Evolutionary conservation across 1,284 basidiomycete species (phyloP), one percentile per base, ranked within the genome.

Genomic region (Sanghuangporus baumii): DNA sequence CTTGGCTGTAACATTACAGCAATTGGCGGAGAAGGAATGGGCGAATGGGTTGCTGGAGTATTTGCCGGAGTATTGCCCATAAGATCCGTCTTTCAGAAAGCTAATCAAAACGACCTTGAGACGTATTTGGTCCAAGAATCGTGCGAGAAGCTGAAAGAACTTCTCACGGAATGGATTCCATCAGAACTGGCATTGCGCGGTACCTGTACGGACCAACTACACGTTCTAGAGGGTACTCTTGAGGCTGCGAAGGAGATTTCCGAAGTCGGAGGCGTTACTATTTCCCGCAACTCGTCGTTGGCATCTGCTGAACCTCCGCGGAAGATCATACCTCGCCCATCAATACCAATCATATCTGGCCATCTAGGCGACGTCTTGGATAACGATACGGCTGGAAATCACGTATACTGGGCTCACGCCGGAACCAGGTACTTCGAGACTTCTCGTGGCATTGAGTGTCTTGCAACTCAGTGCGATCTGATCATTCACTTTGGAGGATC

Each of bases 21-120:
- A 6, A 46, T 59, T 26, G 58, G 58, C 23, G 58, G 58, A 50
- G 58, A 59, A n/a, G 58, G 58, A 31, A 52, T 52, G 46, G 43
- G 46, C 6, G 58, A 59, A 52, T 40, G 41, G 18, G 43, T 50
- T 18, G 58, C 58, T 9, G 58, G 23, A 6, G 58, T 59, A 23
- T 59, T 16, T n/a, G 58, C 58, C 18, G 58, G 58, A 11, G 14
- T 59, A 8, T 50, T 59, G n/a, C 43, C 46, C 16, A 16, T 47
- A 6, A 31, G 51, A 16, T 48, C 46, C n/a, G 58, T 59, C 14
- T 59, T 59, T 26, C 20, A 50, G 16, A 14, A 14, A 3, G 16
- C 11, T 5, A 26, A 50, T 50, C 26, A 50, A 34, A 8, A 36
- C 3, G 18, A 16, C 11, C 12, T 4, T 26, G 31, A 20, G 14